These are phyloP conservation scores for Penicillium brasilianum DNA, from an alignment of 2,329 filamentous ascomycete species.

Conservation along the genomic window DNA sequence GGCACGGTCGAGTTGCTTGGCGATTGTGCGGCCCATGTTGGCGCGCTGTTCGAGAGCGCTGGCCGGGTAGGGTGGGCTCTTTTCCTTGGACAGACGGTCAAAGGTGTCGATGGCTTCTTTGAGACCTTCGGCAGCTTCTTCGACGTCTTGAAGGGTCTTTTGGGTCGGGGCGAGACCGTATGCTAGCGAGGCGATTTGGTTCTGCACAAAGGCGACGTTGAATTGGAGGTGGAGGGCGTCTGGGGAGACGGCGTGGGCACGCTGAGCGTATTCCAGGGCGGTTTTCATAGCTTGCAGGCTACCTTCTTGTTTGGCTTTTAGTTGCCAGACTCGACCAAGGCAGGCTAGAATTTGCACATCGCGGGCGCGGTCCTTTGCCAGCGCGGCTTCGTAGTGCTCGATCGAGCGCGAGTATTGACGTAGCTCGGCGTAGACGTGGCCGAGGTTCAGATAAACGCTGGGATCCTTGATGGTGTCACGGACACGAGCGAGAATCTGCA, in stretches of 20 bases:
- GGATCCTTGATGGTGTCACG: slow-evolving; percentile 88
- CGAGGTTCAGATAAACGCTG: slow-evolving; percentile 89
- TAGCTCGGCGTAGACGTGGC: slow-evolving; percentile 88
- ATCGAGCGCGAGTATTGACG: slow-evolving; percentile 90
- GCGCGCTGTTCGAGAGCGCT: slow-evolving; percentile 91
- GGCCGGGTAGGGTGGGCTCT: slow-evolving; percentile 82
- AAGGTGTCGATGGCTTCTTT: slow-evolving; percentile 81
- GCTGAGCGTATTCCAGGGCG: slow-evolving; percentile 66
- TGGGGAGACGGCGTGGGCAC: slow-evolving; percentile 75
- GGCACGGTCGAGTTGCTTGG: slow-evolving; percentile 85
- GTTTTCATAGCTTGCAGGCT: slow-evolving; percentile 66
- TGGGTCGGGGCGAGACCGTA: slow-evolving; percentile 75
- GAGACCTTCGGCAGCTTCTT: slow-evolving; percentile 78
- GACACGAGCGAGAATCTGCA: slow-evolving; percentile 88
- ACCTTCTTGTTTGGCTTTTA: slow-evolving; percentile 74
- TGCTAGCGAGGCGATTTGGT: slow-evolving; percentile 84
- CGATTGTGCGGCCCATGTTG: slow-evolving; percentile 96
- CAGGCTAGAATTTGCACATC: slow-evolving; percentile 83
- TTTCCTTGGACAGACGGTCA: slow-evolving; percentile 62
- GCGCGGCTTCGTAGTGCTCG: slow-evolving; percentile 86
- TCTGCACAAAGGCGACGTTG: slow-evolving; percentile 97
- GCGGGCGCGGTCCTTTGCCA: slow-evolving; percentile 77
- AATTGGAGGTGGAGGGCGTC: slow-evolving; percentile 92
- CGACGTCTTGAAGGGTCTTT: slow-evolving; percentile 77
- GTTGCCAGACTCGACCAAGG: slow-evolving; percentile 84